A percentile compares a stretch with the other conserved stretches of the same genome.
These are phyloP conservation scores for Psilocybe cubensis DNA, from an alignment of 768 basidiomycete species.

Conservation along the genomic window DNA sequence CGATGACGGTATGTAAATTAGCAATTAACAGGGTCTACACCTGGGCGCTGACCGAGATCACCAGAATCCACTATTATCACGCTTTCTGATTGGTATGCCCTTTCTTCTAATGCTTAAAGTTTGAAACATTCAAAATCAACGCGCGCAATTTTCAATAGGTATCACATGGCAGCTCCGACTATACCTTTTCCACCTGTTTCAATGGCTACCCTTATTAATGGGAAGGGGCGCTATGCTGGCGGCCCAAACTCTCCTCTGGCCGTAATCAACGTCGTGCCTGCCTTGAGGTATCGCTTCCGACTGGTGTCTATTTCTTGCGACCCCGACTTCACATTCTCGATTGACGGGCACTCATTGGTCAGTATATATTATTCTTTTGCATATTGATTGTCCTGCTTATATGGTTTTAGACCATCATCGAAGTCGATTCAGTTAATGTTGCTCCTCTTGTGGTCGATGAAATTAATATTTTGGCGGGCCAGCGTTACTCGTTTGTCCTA, in stretches of 20 bases:
- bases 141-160: conserved; percentile 22
- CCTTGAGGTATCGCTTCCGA: conserved; percentile 51
- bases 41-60: neutral
- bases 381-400: neutral
- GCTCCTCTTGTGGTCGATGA: conserved; percentile 46
- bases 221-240: conserved; percentile 45
- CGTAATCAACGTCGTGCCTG: conserved; percentile 38
- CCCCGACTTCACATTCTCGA: conserved; percentile 45
- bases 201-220: conserved; percentile 49
- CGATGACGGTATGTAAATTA: conserved; percentile 41
- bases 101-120: neutral
- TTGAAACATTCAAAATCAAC: neutral
- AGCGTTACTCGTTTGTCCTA: conserved; percentile 40
- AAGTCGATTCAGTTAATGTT: conserved; percentile 50
- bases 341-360: conserved; percentile 48
- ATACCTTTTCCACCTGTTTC: conserved; percentile 31
- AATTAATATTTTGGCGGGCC: conserved; percentile 43
- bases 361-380: neutral
- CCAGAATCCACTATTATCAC: conserved; percentile 32
- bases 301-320: conserved; percentile 50
- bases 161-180: conserved; percentile 28
- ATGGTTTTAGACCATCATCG: conserved; percentile 46
- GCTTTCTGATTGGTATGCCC: conserved; percentile 17
- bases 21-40: neutral
- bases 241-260: conserved; percentile 38